phyloP scores from a whole-genome alignment of 2,329 filamentous ascomycete genomes.

The Trichoderma citrinoviride region DNA sequence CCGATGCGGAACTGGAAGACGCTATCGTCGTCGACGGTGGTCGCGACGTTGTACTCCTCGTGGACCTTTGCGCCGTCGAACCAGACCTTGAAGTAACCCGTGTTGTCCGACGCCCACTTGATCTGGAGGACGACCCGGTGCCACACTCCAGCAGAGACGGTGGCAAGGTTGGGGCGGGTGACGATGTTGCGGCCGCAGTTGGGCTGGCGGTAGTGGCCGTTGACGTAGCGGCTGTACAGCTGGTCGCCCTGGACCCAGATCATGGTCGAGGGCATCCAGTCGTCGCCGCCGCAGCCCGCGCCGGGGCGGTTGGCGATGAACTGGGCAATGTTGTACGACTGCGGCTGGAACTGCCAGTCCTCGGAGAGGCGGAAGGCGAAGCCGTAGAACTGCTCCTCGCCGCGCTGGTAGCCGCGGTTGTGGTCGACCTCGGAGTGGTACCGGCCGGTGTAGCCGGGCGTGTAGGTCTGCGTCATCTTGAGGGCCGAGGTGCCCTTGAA shows the following conservation, averaged over 20 bases:
- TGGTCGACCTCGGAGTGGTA: slow-evolving; percentile 50
- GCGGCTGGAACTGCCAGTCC: slow-evolving; percentile 45
- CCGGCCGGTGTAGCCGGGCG: slow-evolving; percentile 41
- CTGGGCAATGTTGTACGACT: slow-evolving; percentile 49
- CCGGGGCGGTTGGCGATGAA: slow-evolving; percentile 50
- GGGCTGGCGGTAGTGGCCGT: slow-evolving; percentile 30
- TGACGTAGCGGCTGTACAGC: slow-evolving; percentile 41
- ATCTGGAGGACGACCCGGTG: slow-evolving; percentile 47
- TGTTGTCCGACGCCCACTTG: slow-evolving; percentile 43
- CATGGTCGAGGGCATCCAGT: slow-evolving; percentile 50
- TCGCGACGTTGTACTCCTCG: slow-evolving; percentile 41
- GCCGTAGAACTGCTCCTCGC: slow-evolving; percentile 48
- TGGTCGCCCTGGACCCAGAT: slow-evolving; percentile 45
- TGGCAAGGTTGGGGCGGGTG: slow-evolving; percentile 33
- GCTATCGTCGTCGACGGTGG: slow-evolving; percentile 44
- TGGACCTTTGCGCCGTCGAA: slow-evolving; percentile 45
- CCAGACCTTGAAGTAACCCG: slow-evolving; percentile 48
- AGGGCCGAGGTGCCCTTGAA: slow-evolving; percentile 41
- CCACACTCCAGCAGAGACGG: slow-evolving; percentile 44
- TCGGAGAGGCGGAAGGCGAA: slow-evolving; percentile 50
- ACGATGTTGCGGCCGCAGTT: slow-evolving; percentile 29
- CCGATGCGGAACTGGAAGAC: slow-evolving; percentile 48
- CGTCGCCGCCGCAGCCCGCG: slow-evolving; percentile 41
- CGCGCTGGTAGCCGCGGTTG: slow-evolving; percentile 44
- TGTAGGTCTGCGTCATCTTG: slow-evolving; percentile 47